These are phyloP conservation scores for Plantago major DNA, from an alignment of 257 asterid species.

Conservation along the genomic window DNA sequence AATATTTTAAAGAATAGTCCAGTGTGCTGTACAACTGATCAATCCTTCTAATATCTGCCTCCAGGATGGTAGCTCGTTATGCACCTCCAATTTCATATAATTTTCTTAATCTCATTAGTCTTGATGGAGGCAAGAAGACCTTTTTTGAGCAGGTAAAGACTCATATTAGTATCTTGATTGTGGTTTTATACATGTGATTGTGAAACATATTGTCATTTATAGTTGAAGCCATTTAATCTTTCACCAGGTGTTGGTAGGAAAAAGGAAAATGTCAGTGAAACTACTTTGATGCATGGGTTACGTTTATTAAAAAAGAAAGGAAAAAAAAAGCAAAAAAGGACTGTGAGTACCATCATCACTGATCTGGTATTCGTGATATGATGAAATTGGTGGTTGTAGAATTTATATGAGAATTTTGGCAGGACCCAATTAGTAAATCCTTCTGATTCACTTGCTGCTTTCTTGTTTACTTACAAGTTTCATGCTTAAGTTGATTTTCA, in stretches of 20 bases:
- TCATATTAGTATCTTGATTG: slow-evolving; percentile 3
- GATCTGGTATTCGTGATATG: no score
- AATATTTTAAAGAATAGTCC: slow-evolving; percentile 4
- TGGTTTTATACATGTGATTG: slow-evolving; percentile 9
- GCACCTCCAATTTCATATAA: slow-evolving; percentile 98
- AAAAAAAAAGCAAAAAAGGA: no score
- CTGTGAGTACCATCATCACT: no score
- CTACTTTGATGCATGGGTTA: background rate
- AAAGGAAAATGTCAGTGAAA: background rate
- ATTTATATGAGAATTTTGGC: no score
- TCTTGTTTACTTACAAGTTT: background rate
- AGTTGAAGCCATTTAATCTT: background rate
- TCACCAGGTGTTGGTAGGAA: background rate
- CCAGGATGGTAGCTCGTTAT: slow-evolving; percentile 99
- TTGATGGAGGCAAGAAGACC: slow-evolving; percentile 62
- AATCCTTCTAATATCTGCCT: slow-evolving; percentile 21
- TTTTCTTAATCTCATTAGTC: slow-evolving; percentile 94
- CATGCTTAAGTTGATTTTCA: background rate
- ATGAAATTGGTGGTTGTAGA: no score
- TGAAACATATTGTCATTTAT: background rate
- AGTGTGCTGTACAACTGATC: slow-evolving; percentile 5
- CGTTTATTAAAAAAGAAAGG: no score
- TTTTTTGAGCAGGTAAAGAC: slow-evolving; percentile 80
- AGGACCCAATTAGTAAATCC: no score
- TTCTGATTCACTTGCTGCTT: no score